Percentiles rank a stretch among this genome's conserved stretches.
phyloP scores from a whole-genome alignment of 2,329 filamentous ascomycete species.

The Fusarium chlamydosporum region DNA sequence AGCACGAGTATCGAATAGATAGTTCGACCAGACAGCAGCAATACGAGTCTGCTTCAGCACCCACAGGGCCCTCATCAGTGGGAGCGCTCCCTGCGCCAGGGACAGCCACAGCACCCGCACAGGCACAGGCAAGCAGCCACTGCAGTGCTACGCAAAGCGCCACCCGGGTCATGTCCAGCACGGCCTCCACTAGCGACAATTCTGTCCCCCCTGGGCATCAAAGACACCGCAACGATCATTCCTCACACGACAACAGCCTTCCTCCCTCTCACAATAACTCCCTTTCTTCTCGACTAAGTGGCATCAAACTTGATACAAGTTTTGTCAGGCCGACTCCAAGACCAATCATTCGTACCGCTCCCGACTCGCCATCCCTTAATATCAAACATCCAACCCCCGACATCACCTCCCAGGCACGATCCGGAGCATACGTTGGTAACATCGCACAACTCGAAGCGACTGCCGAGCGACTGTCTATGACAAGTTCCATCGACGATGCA shows the following conservation, averaged over 20 bases:
- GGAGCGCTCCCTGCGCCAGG: constrained; percentile 35
- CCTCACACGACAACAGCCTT: constrained; percentile 38
- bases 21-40: constrained; percentile 25
- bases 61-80: constrained; percentile 36
- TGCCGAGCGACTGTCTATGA: constrained; percentile 80
- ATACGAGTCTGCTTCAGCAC: constrained; percentile 47
- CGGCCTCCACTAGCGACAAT: constrained; percentile 38
- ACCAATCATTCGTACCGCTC: constrained; percentile 64
- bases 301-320: constrained; percentile 63
- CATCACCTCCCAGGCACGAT: constrained; percentile 65
- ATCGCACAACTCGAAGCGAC: constrained; percentile 81
- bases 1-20: constrained; percentile 34
- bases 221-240: constrained; percentile 41
- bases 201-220: constrained; percentile 48
- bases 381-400: constrained; percentile 74
- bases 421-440: constrained; percentile 74
- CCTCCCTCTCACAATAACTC: constrained; percentile 33
- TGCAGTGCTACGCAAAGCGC: constrained; percentile 39
- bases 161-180: constrained; percentile 42
- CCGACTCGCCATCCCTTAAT: constrained; percentile 59
- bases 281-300: constrained; percentile 54
- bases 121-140: constrained; percentile 40
- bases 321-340: constrained; percentile 58
- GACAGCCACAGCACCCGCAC: constrained; percentile 40
- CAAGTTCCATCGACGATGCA: constrained; percentile 82